These are phyloP conservation scores for Penicillium digitatum DNA, from an alignment of 2,329 filamentous ascomycete genomes.

Conservation along the genomic window DNA sequence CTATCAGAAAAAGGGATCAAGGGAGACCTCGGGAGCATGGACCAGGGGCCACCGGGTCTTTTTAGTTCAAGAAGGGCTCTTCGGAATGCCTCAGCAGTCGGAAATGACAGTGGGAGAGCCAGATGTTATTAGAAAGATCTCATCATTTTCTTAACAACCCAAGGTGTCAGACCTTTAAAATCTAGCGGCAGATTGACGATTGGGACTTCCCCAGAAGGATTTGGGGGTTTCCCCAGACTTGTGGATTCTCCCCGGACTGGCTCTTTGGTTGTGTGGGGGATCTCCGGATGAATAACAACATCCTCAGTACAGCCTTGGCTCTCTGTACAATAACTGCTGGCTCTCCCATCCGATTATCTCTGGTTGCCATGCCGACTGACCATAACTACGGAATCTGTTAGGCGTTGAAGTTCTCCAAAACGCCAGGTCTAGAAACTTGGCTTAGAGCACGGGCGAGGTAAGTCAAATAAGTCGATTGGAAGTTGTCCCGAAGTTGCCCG, in stretches of 20 bases:
- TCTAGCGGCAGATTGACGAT: neutral
- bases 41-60: neutral
- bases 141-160: neutral
- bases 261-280: neutral
- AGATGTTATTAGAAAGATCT: neutral
- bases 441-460: neutral
- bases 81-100: neutral
- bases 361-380: neutral
- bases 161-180: neutral
- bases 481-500: neutral
- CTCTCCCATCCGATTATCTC: neutral
- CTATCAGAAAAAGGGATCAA: neutral
- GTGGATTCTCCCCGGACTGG: conserved; percentile 1
- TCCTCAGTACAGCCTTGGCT: neutral
- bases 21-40: neutral
- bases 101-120: neutral
- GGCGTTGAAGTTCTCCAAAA: neutral
- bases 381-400: neutral
- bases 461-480: neutral
- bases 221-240: conserved; percentile 10
- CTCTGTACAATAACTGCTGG: neutral
- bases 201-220: conserved; percentile 1
- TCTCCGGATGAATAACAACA: neutral
- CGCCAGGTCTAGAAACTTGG: neutral
- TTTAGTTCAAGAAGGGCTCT: conserved; percentile 1